Percentiles rank a stretch among this genome's conserved stretches.
phyloP scores from a whole-genome alignment of 2,329 filamentous ascomycete species.

The Aspergillus japonicus region DNA sequence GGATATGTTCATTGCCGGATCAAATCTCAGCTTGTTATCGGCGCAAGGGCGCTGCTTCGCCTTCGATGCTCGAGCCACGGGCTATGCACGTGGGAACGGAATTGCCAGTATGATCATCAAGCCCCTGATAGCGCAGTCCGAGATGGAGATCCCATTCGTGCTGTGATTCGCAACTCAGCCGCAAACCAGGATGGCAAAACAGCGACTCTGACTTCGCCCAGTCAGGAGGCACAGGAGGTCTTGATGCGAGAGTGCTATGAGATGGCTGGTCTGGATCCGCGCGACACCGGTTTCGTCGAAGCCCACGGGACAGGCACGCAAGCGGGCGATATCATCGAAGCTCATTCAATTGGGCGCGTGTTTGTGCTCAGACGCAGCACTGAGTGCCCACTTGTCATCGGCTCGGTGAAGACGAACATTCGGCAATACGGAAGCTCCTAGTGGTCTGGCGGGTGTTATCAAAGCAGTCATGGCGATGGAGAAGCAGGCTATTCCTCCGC shows the following conservation, averaged over 20 bases:
- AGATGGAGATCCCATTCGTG: constrained; percentile 1
- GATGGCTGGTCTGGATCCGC: constrained; percentile 30
- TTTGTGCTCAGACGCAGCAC: constrained; percentile 4
- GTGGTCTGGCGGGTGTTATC: constrained; percentile 26
- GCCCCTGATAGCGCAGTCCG: background rate
- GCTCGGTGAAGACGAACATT: constrained; percentile 29
- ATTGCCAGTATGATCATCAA: constrained; percentile 3
- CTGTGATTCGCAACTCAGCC: constrained; percentile 48
- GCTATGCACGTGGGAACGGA: constrained; percentile 8
- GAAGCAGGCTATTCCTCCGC: constrained; percentile 19
- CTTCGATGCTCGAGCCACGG: background rate
- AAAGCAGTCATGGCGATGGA: constrained; percentile 14
- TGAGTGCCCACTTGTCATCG: constrained; percentile 17
- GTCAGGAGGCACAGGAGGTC: constrained; percentile 43
- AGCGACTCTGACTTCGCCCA: constrained; percentile 56
- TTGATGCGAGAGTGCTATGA: constrained; percentile 38
- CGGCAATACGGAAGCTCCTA: constrained; percentile 30
- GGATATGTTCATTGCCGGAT: background rate
- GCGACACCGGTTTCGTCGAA: constrained; percentile 37
- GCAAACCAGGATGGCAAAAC: constrained; percentile 60
- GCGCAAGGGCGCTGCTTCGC: background rate
- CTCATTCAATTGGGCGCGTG: constrained; percentile 48
- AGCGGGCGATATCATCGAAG: constrained; percentile 57
- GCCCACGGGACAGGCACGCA: constrained; percentile 60
- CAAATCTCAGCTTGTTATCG: background rate